These are phyloP conservation scores for Candida montana DNA, from an alignment of 805 yeast species.

Conservation along the genomic window DNA sequence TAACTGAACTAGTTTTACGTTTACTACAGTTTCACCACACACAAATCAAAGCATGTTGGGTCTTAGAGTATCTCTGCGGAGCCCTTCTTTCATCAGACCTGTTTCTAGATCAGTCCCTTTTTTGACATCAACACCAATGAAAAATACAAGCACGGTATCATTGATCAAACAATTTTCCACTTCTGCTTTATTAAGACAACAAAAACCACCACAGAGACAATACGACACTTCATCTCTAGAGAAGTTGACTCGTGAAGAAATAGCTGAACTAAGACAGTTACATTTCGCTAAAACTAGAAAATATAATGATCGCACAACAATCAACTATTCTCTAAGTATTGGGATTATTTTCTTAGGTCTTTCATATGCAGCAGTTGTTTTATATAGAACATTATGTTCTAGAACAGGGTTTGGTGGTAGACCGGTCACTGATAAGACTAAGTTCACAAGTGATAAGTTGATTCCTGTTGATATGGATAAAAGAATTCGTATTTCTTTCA, in stretches of 20 bases:
- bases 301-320: constrained; percentile 38
- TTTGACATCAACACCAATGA: not conserved
- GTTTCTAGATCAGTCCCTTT: not conserved
- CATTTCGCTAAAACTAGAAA: constrained; percentile 16
- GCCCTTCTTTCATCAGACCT: not conserved
- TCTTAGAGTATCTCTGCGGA: not conserved
- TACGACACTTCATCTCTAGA: constrained; percentile 13
- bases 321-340: constrained; percentile 64
- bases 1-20: too few relatives aligned
- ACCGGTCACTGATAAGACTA: constrained; percentile 79
- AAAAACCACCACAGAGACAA: constrained; percentile 1
- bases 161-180: constrained; percentile 7
- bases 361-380: constrained; percentile 87
- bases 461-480: constrained; percentile 82
- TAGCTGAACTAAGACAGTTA: constrained; percentile 19
- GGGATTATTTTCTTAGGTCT: constrained; percentile 67
- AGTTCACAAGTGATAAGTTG: constrained; percentile 81
- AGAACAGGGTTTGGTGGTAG: constrained; percentile 96
- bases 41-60: constrained; percentile 1
- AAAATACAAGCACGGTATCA: not conserved
- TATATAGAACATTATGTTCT: constrained; percentile 86
- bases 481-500: constrained; percentile 77
- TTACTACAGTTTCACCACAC: too few relatives aligned
- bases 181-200: constrained; percentile 1
- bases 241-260: constrained; percentile 21